Evolutionary conservation across 1,284 basidiomycete species (phyloP), one percentile per base, ranked within the genome.

Genomic region (Irpex sp.): DNA sequence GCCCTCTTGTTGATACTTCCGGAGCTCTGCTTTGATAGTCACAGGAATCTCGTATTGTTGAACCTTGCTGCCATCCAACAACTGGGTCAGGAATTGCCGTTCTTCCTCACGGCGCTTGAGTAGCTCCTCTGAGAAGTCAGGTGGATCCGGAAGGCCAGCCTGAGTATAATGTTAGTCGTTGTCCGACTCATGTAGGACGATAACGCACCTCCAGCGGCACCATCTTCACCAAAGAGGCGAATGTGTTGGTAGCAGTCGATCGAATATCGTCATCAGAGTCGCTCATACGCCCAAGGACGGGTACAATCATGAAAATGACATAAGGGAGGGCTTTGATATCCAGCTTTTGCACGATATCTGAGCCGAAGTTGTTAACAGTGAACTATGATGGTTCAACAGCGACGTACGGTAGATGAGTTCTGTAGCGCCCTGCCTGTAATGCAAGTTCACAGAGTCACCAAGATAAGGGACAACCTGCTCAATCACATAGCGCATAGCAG

Each of bases 171-270:
- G 37, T 59, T 9, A 33, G 46, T 59, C 4, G n/a, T 26, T 5
- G 17, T 2, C 21, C 46, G 17, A 5, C 39, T 17, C 11, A 50
- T 8, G 21, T 17, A n/a, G 36, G 19, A 26, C n/a, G 15, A 3
- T 50, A 11, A 65, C 81, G 67, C 64, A 94, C 93, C 83, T 99
- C 97, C 0, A 99, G 83, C 3, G 97, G 97, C 5, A 99, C 95
- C 91, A 99, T 97, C 81, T 99, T 98, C 69, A 99, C 93, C n/a
- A 99, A 80, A 1, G 94, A 92, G 0, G 97, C 97, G 74, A 99
- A 99, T 0, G 96, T 97, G 71, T 95, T 95, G 6, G 97, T 98
- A 0, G 97, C 92, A 4, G 95, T 88, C 46, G 97, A 87, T 19
- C 97, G 90, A 56, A 97, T 90, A 65, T 93, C 89, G 67, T 97